Conservation (phyloP, 2,329 filamentous ascomycete species). For the Plenodomus biglobosus region DNA sequence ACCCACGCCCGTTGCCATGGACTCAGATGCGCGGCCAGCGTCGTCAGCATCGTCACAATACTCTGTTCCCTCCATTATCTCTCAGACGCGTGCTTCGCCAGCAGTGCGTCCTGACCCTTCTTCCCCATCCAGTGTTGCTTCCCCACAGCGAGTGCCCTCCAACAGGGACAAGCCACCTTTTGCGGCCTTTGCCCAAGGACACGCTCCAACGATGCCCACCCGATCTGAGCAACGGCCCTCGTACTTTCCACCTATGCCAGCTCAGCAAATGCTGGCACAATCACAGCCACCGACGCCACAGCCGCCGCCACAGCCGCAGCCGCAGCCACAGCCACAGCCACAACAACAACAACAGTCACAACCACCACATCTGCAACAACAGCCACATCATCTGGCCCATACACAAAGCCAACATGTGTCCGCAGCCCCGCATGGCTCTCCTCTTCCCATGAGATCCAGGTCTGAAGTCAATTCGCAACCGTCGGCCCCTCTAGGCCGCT, state of each 20-base stretch:
- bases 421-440: constrained; percentile 9
- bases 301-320: too few species aligned
- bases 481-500: constrained; percentile 25
- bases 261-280: constrained; percentile 9
- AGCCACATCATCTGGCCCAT: constrained; percentile 8
- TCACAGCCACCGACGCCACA: constrained; percentile 8
- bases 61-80: constrained; percentile 26
- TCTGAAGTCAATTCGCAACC: constrained; percentile 18
- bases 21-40: constrained; percentile 28
- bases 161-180: constrained; percentile 18
- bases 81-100: constrained; percentile 25
- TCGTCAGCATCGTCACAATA: constrained; percentile 34
- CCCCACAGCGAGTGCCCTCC: constrained; percentile 17
- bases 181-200: constrained; percentile 19
- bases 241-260: constrained; percentile 13
- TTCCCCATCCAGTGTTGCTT: constrained; percentile 10
- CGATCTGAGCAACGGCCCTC: constrained; percentile 20
- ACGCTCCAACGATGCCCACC: constrained; percentile 26
- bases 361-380: constrained; percentile 4
- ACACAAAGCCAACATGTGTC: constrained; percentile 8
- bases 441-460: constrained; percentile 18
- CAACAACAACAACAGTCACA: constrained; percentile 1
- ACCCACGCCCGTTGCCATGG: constrained; percentile 25
- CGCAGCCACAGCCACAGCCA: too few species aligned
- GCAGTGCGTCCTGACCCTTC: constrained; percentile 22